phyloP scores from a whole-genome alignment of 805 yeast genomes.

The Kuraishia cidri region DNA sequence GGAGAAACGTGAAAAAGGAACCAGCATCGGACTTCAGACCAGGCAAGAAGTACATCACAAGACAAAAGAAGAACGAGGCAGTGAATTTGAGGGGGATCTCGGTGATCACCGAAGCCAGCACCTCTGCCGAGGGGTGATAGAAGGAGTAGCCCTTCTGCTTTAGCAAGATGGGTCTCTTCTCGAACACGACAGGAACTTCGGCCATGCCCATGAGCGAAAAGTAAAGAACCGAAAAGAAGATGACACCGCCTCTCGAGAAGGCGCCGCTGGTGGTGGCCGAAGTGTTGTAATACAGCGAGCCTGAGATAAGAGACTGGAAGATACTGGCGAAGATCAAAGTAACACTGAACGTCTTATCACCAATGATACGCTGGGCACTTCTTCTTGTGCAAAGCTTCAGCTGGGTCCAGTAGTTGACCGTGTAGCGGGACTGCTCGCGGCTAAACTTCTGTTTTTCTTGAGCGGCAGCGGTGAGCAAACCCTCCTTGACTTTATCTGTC shows the following conservation, averaged over 20 bases:
- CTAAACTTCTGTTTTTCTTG: conserved; percentile 13
- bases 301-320: conserved; percentile 50
- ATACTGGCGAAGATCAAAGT: conserved; percentile 37
- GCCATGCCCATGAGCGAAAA: conserved; percentile 40
- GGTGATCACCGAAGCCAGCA: conserved; percentile 50
- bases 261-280: conserved; percentile 44
- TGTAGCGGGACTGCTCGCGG: conserved; percentile 29
- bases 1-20: conserved; percentile 39
- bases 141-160: conserved; percentile 68
- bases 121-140: conserved; percentile 70
- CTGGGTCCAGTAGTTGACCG: conserved; percentile 38
- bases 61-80: conserved; percentile 31
- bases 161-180: conserved; percentile 48
- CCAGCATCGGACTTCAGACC: conserved; percentile 39
- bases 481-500: conserved; percentile 30
- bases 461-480: conserved; percentile 19
- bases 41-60: conserved; percentile 51
- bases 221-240: conserved; percentile 52
- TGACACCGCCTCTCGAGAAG: conserved; percentile 54
- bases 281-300: conserved; percentile 52
- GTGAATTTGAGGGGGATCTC: conserved; percentile 54
- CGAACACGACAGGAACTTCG: conserved; percentile 34
- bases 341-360: conserved; percentile 44
- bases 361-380: conserved; percentile 44
- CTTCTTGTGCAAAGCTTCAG: conserved; percentile 37